A percentile compares a stretch with the other conserved stretches of the same genome.
These are phyloP conservation scores for Fusarium bulbicola DNA, from an alignment of 2,329 filamentous ascomycete genomes.

Conservation along the genomic window DNA sequence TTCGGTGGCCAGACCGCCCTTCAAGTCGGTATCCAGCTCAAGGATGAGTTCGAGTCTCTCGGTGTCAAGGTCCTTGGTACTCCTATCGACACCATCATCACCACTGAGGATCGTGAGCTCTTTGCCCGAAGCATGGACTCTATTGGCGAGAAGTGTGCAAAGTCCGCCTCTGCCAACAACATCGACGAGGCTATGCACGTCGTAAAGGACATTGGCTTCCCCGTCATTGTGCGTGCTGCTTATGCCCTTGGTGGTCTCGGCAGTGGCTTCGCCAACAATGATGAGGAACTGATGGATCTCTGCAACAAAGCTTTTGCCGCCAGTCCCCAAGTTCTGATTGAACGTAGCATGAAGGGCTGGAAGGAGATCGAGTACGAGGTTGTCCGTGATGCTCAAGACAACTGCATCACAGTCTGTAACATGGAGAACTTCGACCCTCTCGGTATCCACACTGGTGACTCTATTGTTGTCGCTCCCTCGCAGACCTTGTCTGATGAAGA, in stretches of 20 bases:
- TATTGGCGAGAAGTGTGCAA: slow-evolving; percentile 96
- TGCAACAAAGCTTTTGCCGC: slow-evolving; percentile 96
- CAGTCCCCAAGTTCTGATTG: slow-evolving; percentile 94
- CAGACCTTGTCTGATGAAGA: slow-evolving; percentile 97
- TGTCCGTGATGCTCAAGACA: slow-evolving; percentile 92
- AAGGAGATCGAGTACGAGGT: slow-evolving; percentile 99
- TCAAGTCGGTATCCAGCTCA: slow-evolving; percentile 96
- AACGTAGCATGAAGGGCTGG: slow-evolving; percentile 99
- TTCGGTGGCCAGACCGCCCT: slow-evolving; percentile 98
- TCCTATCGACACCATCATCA: slow-evolving; percentile 97
- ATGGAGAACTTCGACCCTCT: slow-evolving; percentile 99
- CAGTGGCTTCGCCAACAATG: slow-evolving; percentile 93
- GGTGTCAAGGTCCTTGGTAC: slow-evolving; percentile 96
- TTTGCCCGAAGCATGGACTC: slow-evolving; percentile 99
- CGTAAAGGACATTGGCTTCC: slow-evolving; percentile 92
- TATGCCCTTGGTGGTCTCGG: slow-evolving; percentile 95
- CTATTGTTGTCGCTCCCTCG: slow-evolving; percentile 96
- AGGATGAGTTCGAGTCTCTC: slow-evolving; percentile 92
- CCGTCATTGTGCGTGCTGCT: slow-evolving; percentile 95
- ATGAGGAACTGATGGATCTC: slow-evolving; percentile 82
- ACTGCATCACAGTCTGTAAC: slow-evolving; percentile 99
- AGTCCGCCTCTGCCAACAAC: slow-evolving; percentile 91
- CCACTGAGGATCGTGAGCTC: slow-evolving; percentile 95
- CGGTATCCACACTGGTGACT: slow-evolving; percentile 97
- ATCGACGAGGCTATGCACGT: slow-evolving; percentile 88